Evolutionary conservation across 176 grass and related monocot genomes (phyloP), one percentile per base, ranked within the genome.

Genomic region (Avena atlantica): DNA sequence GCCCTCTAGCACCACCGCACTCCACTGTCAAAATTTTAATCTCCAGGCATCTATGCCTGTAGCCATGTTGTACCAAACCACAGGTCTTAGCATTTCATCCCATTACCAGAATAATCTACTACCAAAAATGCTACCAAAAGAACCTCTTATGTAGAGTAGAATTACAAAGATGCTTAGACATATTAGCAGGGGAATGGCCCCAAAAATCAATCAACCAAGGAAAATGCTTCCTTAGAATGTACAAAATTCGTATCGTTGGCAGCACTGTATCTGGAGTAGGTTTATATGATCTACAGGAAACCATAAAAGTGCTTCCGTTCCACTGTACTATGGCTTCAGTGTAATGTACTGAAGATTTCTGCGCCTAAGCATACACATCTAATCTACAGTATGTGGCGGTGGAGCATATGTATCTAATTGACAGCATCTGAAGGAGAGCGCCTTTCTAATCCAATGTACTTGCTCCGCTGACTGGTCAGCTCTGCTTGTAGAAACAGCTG

Each of bases 401-500:
- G 47, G 47, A 23, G 70, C 51, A 16, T 74, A 24, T 75, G 12
- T 29, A 51, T 75, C 47, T 15, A 24, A 52, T 75, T 47, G 1
- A 74, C 71, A 74, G 6, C 45, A 75, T 75, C 72, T 52, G 47
- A 16, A 74, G 45, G 71, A 25, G 45, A 74, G 16, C 25, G 23
- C 23, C 21, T 49, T 75, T 27, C 47, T 47, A 52, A 51, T 52
- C 45, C 37, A 74, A 44, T 49, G 2, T 48, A 74, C 21, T 74
- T 73, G 10, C 21, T 4, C 71, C 24, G 20, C 45, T 64, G 56
- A 36, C 48, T 68, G 8, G 82, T 84, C 52, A 84, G 25, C 11
- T 24, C 59, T 40, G 10, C 68, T 77, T 2, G 79, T 82, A 60
- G 57, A 72, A 44, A 78, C 62, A 85, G 25, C 70, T 29, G 84